These are phyloP conservation scores for Alternaria metachromatica DNA, from an alignment of 2,329 filamentous ascomycete genomes.

Conservation along the genomic window DNA sequence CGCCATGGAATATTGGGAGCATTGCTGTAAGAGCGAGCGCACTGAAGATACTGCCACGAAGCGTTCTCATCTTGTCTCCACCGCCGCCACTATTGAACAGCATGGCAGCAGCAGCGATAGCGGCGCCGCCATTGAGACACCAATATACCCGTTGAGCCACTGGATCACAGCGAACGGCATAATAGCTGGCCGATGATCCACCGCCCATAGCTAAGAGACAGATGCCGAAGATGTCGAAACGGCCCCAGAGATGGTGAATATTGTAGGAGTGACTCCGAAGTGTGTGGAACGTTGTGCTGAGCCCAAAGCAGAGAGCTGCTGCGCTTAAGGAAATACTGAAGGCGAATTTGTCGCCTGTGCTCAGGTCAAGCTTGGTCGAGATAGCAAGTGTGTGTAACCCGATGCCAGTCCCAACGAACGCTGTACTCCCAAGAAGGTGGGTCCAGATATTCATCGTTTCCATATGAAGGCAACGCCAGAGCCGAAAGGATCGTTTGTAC, in stretches of 20 bases:
- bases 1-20: constrained; percentile 35
- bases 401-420: constrained; percentile 16
- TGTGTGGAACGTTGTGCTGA: constrained; percentile 28
- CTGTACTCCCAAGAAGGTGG: not conserved
- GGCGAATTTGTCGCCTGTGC: not conserved
- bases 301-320: not conserved
- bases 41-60: not conserved
- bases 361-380: not conserved
- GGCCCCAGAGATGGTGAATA: constrained; percentile 36
- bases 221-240: constrained; percentile 40
- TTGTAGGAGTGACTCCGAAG: constrained; percentile 40
- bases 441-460: constrained; percentile 8
- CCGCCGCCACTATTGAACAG: not conserved
- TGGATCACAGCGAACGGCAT: not conserved
- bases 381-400: not conserved
- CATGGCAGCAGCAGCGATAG: not conserved
- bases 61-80: not conserved
- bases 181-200: not conserved
- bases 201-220: constrained; percentile 10
- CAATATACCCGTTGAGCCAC: not conserved
- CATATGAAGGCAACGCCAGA: constrained; percentile 2
- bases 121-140: not conserved
- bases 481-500: constrained; percentile 4
- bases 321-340: not conserved
- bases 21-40: not conserved